Conservation (phyloP, 2,329 filamentous ascomycete species). For the Fusarium nematophilum region DNA sequence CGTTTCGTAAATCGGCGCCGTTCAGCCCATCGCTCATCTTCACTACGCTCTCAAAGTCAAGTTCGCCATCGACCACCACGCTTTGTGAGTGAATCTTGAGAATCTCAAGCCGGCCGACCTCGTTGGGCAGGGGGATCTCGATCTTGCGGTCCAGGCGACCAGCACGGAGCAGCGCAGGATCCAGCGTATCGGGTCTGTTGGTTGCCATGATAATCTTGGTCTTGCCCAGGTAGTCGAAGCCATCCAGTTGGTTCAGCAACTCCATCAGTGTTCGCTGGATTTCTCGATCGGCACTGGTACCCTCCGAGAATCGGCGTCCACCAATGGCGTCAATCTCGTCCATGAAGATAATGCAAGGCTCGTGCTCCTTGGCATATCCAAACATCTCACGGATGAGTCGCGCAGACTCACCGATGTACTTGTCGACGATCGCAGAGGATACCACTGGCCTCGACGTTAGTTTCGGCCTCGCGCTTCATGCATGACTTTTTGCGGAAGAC, state of each 20-base stretch:
- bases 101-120: slow-evolving; percentile 95
- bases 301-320: slow-evolving; percentile 94
- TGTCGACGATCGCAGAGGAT: slow-evolving; percentile 98
- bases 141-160: slow-evolving; percentile 97
- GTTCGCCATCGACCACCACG: slow-evolving; percentile 90
- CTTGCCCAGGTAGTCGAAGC: slow-evolving; percentile 99
- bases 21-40: slow-evolving; percentile 99
- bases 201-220: slow-evolving; percentile 99
- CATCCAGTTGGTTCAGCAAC: slow-evolving; percentile 96
- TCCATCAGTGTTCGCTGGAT: slow-evolving; percentile 99
- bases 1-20: slow-evolving; percentile 95
- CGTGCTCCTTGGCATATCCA: slow-evolving; percentile 98
- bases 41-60: slow-evolving; percentile 98
- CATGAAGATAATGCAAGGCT: slow-evolving; percentile 99
- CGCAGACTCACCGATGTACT: slow-evolving; percentile 98
- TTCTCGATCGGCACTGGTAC: slow-evolving; percentile 96
- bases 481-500: slow-evolving; percentile 21
- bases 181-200: slow-evolving; percentile 95
- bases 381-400: slow-evolving; percentile 99
- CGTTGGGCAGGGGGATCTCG: slow-evolving; percentile 96
- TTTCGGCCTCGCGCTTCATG: not conserved
- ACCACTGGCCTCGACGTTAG: slow-evolving; percentile 72
- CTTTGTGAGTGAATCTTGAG: slow-evolving; percentile 94
- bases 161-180: slow-evolving; percentile 90
- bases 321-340: slow-evolving; percentile 99